phyloP scores from a whole-genome alignment of 164 flowering plant species.

The Stephania yunnanensis region DNA sequence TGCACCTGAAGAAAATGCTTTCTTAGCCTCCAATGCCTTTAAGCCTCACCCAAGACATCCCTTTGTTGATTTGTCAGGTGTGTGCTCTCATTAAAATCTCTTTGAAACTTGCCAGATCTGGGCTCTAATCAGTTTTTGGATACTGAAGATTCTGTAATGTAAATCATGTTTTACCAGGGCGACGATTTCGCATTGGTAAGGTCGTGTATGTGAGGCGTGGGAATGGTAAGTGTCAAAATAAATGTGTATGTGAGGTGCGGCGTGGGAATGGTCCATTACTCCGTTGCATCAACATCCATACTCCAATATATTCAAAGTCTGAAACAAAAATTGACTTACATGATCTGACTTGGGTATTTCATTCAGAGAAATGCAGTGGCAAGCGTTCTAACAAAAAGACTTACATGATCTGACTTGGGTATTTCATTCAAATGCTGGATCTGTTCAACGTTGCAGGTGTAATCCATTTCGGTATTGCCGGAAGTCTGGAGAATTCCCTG shows the following conservation, averaged over 20 bases:
- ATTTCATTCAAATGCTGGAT: slow-evolving; percentile 21
- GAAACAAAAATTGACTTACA: neutral
- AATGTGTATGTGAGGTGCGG: too few species aligned
- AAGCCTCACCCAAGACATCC: neutral
- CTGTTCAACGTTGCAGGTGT: slow-evolving; percentile 28
- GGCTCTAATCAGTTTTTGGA: neutral
- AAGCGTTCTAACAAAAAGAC: too few species aligned
- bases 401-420: too few species aligned
- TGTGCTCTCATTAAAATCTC: neutral
- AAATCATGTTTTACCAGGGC: neutral
- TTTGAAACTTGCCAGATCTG: neutral
- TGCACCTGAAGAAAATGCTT: slow-evolving; percentile 7
- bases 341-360: neutral
- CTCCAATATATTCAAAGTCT: neutral
- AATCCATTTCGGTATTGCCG: slow-evolving; percentile 36
- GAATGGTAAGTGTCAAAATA: slow-evolving; percentile 1
- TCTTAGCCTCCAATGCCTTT: slow-evolving; percentile 1
- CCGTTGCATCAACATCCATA: too few species aligned
- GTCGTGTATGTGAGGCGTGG: neutral
- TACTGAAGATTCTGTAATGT: neutral
- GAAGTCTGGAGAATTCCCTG: slow-evolving; percentile 24
- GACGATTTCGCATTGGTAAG: neutral
- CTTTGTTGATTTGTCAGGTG: slow-evolving; percentile 1
- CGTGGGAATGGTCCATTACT: too few species aligned
- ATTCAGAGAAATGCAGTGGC: too few species aligned